phyloP scores from a whole-genome alignment of 495 filamentous ascomycete species.

The Recurvomyces mirabilis region DNA sequence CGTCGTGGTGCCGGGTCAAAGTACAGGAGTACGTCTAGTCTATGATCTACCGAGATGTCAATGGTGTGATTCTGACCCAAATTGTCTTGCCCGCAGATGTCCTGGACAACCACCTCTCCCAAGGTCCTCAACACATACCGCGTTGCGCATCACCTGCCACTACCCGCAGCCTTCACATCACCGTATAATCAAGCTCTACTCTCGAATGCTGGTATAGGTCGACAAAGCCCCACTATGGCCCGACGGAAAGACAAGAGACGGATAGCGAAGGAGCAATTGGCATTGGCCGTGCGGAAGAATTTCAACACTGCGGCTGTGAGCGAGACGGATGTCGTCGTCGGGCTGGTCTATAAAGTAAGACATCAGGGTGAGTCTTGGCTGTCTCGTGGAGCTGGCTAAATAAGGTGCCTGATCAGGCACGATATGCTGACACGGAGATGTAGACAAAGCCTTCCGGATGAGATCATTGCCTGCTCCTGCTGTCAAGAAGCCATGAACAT shows the following conservation, averaged over 20 bases:
- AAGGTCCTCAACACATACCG: constrained; percentile 71
- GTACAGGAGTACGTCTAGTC: too few species aligned
- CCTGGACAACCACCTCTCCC: constrained; percentile 63
- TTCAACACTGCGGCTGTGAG: constrained; percentile 77
- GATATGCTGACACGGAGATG: neutral
- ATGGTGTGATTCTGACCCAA: too few species aligned
- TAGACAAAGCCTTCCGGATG: constrained; percentile 39
- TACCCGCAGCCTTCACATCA: constrained; percentile 58
- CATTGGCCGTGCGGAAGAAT: constrained; percentile 74
- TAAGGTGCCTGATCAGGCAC: neutral
- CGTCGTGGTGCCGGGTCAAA: constrained; percentile 7
- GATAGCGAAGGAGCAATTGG: constrained; percentile 66
- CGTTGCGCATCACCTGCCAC: constrained; percentile 58
- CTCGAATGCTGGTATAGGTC: constrained; percentile 57
- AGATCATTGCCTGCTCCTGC: constrained; percentile 30
- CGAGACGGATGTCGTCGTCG: constrained; percentile 80
- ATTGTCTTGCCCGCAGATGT: constrained; percentile 50
- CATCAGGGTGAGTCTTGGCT: constrained; percentile 39
- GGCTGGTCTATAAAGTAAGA: constrained; percentile 73
- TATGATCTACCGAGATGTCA: constrained; percentile 13
- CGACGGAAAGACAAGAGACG: constrained; percentile 48
- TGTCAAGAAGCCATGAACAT: constrained; percentile 15
- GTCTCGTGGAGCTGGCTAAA: neutral
- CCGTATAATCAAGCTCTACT: constrained; percentile 63
- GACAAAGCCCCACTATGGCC: constrained; percentile 63